Conservation (phyloP, 1,284 basidiomycete species). For the Malassezia restricta region DNA sequence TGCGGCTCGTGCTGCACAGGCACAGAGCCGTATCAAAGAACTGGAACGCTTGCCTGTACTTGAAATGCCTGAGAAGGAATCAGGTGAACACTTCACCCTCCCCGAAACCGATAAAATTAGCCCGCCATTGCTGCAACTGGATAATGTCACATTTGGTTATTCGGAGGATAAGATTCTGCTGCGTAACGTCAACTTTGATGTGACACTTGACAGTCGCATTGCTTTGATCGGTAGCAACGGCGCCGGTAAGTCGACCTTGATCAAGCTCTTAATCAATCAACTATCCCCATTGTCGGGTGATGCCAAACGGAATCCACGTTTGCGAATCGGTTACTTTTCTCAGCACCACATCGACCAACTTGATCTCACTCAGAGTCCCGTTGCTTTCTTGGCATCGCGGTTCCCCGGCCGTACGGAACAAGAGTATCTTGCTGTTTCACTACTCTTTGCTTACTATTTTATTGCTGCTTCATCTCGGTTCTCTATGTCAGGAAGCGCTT, state of each 20-base stretch:
- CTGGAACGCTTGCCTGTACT: constrained; percentile 92
- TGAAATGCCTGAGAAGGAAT: constrained; percentile 72
- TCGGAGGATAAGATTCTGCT: constrained; percentile 66
- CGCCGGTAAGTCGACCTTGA: constrained; percentile 64
- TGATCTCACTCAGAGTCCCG: constrained; percentile 69
- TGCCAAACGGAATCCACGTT: constrained; percentile 74
- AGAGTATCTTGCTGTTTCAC: constrained; percentile 57
- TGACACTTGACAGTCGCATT: constrained; percentile 34
- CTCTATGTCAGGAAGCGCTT: no score
- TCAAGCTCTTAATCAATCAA: constrained; percentile 89
- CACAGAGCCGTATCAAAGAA: constrained; percentile 95
- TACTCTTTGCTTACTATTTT: no score
- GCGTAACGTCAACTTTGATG: constrained; percentile 73
- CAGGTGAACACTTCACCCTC: constrained; percentile 56
- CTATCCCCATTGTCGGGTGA: constrained; percentile 67
- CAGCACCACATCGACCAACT: constrained; percentile 96
- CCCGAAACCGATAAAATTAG: constrained; percentile 63
- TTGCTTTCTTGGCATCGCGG: constrained; percentile 77
- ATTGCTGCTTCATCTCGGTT: no score
- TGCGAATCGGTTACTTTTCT: constrained; percentile 52
- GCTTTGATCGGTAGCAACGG: constrained; percentile 42
- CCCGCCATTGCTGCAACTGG: constrained; percentile 86
- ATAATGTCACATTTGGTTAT: constrained; percentile 85
- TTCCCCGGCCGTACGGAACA: constrained; percentile 93
- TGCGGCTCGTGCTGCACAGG: constrained; percentile 53